Conservation (phyloP, 1,139 yeast species). For the Pichia inconspicua region DNA sequence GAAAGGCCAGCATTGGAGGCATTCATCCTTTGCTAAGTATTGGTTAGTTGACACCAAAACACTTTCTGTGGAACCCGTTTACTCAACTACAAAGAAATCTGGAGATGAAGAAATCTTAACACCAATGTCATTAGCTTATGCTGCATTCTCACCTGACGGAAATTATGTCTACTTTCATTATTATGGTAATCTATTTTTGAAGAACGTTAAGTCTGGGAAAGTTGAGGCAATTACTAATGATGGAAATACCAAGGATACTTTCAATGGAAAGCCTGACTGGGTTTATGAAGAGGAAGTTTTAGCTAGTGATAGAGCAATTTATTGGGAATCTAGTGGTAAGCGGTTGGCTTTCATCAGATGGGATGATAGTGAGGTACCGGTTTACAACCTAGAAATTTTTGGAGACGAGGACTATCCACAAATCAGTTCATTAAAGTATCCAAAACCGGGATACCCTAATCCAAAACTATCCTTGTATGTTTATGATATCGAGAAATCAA, state of each 20-base stretch:
- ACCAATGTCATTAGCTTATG: conserved; percentile 36
- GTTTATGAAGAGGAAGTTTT: conserved; percentile 91
- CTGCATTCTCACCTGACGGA: conserved; percentile 71
- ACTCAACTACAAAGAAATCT: conserved; percentile 20
- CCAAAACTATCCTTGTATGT: conserved; percentile 51
- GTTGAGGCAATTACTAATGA: conserved; percentile 52
- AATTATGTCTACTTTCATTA: conserved; percentile 58
- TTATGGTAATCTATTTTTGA: conserved; percentile 53
- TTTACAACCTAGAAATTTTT: conserved; percentile 58
- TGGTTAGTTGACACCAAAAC: conserved; percentile 51
- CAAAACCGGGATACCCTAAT: conserved; percentile 77
- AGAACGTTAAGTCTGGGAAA: conserved; percentile 22
- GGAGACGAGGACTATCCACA: conserved; percentile 50
- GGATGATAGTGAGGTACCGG: conserved; percentile 65
- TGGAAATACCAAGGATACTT: conserved; percentile 52
- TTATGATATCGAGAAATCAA: conserved; percentile 31
- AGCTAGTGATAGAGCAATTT: conserved; percentile 54
- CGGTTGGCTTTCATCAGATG: conserved; percentile 56
- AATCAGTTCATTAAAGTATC: conserved; percentile 58
- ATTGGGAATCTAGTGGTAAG: conserved; percentile 83
- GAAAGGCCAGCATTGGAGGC: conserved; percentile 57
- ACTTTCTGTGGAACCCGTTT: conserved; percentile 35
- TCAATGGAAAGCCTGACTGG: conserved; percentile 94
- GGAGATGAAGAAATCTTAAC: conserved; percentile 18
- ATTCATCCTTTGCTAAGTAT: conserved; percentile 59